Percentiles rank a stretch among this genome's conserved stretches.
Evolutionary conservation across 106 monocot genomes (phyloP).

Genomic region (Phalaenopsis aphrodite): DNA sequence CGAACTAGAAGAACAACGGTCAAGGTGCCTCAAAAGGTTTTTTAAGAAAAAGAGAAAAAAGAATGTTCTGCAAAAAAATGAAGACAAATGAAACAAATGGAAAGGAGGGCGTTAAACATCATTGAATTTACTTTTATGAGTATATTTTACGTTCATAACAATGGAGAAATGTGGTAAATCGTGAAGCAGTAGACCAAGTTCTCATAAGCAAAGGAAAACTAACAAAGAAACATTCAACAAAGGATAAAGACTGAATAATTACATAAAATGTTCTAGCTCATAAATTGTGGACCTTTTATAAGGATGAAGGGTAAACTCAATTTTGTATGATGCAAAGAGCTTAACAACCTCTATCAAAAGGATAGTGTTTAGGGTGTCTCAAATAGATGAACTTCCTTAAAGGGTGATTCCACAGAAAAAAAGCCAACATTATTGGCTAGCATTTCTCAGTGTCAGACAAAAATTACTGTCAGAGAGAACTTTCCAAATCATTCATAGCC

Average conservation of each 20-base stretch:
- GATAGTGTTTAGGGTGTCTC: too few relatives aligned
- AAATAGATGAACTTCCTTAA: too few relatives aligned
- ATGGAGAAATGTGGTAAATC: background rate
- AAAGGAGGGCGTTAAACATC: background rate
- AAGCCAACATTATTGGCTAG: too few relatives aligned
- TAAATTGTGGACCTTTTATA: background rate
- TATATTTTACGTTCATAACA: background rate
- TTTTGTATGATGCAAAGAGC: background rate
- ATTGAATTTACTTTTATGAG: background rate
- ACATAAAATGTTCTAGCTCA: background rate
- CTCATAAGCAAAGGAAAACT: background rate
- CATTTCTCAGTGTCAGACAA: too few relatives aligned
- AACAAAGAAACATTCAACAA: background rate
- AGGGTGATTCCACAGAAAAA: too few relatives aligned
- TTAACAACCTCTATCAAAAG: too few relatives aligned
- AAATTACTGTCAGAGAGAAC: background rate
- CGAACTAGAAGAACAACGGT: background rate
- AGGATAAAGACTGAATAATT: background rate
- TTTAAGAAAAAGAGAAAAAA: background rate
- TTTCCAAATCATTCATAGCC: background rate
- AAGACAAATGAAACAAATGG: background rate
- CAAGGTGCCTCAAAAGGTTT: background rate
- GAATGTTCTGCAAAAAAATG: background rate
- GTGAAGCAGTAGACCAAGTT: background rate
- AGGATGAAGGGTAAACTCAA: background rate